Evolutionary conservation across 1,139 yeast genomes (phyloP), one percentile per base, ranked within the genome.

Genomic region (Arxiozyma telluris): DNA sequence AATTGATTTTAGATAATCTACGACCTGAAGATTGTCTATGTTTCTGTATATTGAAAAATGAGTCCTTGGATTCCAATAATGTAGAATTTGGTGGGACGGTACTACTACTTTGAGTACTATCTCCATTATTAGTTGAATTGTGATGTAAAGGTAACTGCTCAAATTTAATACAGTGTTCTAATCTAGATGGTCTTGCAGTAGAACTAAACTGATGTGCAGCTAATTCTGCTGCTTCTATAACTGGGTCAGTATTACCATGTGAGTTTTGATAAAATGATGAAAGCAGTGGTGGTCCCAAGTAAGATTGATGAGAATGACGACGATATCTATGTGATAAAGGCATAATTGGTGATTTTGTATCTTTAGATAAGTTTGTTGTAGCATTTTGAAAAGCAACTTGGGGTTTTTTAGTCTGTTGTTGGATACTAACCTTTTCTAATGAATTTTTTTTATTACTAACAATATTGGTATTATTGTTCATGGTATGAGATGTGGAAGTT

Each of bases 101-200:
- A 27, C 17, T 27, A 27, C 30, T 27, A 41, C 41, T 27, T n/a
- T 20, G 18, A 25, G 34, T 22, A n/a, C 18, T 12, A 20, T 20
- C 27, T n/a, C 25, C 20, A 27, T 27, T 41, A 27, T 27, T 21
- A 18, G 25, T 21, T 25, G 50, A 27, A 25, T 27, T 42, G 8
- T 41, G 44, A 22, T 38, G 27, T 9, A 44, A 41, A 4, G 45
- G 39, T 20, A 41, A 27, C 21, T 38, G 12, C 12, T 45, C 53
- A 23, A 41, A 18, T 25, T 41, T 7, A 48, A 61, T 54, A 6
- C 59, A 57, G 17, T 61, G 61, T 5, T 59, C 61, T 15, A 59
- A 50, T 42, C 64, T 57, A 1, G 63, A 55, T 38, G 64, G 63
- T 50, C 64, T 57, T 41, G 62, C 58, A 42, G 54, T 57, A 2